Base-by-base conservation (phyloP, 371 early-diverging fungal genomes). In the Aphelidium insulamus region DNA sequence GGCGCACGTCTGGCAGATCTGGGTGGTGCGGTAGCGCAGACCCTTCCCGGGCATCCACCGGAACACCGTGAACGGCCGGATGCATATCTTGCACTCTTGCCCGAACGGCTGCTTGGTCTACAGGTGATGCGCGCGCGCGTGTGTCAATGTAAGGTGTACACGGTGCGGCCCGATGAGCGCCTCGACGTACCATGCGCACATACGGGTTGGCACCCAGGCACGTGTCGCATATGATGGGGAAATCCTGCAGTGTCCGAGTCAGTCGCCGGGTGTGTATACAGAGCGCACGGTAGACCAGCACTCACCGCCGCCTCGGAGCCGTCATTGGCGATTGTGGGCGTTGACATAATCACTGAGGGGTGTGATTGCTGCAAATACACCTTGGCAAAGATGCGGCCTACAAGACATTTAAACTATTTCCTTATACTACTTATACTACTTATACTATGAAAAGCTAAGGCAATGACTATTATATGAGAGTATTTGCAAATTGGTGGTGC, bases 201-300 rank as follows among this genome's bases (percentile, higher is more conserved):
- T 92, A 92, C 14, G 97, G 94, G 48, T 92, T 95, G 35, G 77
- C 78, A 23, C 97, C 97, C 19, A 95, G 57, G 50, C 97, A 95
- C 21, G 86, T 81, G 50, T 91, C 92, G 61, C 97, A 95, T 7
- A 82, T 62, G 38, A 80, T 78, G 14, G 83, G 83, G 45, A 74
- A 74, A 51, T 72, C 77, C 76, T 72, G 48, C 3, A 30, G 11
- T n/a, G n/a, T n/a, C n/a, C n/a, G n/a, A n/a, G n/a, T n/a, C n/a
- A n/a, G n/a, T n/a, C n/a, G n/a, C n/a, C n/a, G n/a, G n/a, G n/a
- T n/a, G n/a, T n/a, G n/a, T n/a, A n/a, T n/a, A n/a, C n/a, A n/a
- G n/a, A n/a, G n/a, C n/a, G n/a, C n/a, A n/a, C n/a, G n/a, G n/a
- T n/a, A n/a, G n/a, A n/a, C n/a, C n/a, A n/a, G n/a, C n/a, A n/a